Conservation (phyloP, 768 basidiomycete genomes). For the Mycena floridula region DNA sequence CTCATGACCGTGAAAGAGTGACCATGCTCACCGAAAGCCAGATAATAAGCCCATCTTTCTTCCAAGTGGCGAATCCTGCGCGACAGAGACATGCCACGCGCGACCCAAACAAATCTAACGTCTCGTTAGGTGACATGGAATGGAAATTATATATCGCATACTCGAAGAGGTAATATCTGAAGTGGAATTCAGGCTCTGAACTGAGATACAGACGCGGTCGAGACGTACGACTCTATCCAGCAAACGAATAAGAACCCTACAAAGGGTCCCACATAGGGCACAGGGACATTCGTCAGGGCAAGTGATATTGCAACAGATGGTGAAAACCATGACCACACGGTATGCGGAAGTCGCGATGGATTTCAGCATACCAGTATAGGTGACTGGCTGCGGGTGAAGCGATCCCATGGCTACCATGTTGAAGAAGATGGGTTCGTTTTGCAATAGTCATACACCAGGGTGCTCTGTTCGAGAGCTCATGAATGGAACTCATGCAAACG, state of each 20-base stretch:
- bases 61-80: conserved; percentile 69
- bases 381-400: conserved; percentile 42
- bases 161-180: conserved; percentile 90
- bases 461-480: conserved; percentile 40
- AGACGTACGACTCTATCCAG: conserved; percentile 81
- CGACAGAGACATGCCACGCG: conserved; percentile 64
- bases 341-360: conserved; percentile 78
- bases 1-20: conserved; percentile 5
- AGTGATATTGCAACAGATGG: conserved; percentile 66
- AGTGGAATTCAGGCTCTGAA: not conserved
- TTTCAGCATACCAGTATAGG: conserved; percentile 66
- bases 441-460: conserved; percentile 78
- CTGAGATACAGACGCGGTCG: not conserved
- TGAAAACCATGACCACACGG: conserved; percentile 74
- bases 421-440: conserved; percentile 65
- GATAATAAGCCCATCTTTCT: conserved; percentile 86
- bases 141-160: conserved; percentile 25
- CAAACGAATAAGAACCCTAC: conserved; percentile 70
- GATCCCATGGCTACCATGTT: conserved; percentile 56
- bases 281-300: conserved; percentile 54
- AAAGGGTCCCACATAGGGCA: conserved; percentile 46
- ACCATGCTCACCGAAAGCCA: conserved; percentile 61
- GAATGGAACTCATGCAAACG: conserved; percentile 2
- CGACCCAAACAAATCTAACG: conserved; percentile 70
- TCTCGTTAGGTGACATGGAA: conserved; percentile 2